Base-by-base conservation (phyloP, 2,329 filamentous ascomycete species). In the Clonostachys byssicola region DNA sequence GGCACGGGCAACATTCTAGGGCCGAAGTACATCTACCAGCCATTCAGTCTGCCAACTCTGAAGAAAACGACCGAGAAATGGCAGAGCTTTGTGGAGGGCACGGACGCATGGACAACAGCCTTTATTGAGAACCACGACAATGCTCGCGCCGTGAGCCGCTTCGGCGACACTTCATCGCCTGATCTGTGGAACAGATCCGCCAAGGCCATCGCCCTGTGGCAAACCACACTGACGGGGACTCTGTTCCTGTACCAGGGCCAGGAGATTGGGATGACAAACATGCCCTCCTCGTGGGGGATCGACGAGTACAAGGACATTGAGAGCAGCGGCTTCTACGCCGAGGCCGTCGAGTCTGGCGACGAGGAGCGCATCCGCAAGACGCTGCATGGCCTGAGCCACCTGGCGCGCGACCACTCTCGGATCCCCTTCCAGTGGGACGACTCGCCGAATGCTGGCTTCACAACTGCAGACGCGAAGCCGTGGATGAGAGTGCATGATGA, bases 401-500 rank as follows among this genome's bases (percentile, higher is more conserved):
- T 86, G 38, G 83, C 75, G 1, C 70, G 83, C 7, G 85, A 88
- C 52, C 78, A 88, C 56, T 71, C 82, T 2, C 70, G 85, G 1
- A 75, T 83, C 3, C 85, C 85, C 0, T 80, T 89, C 59, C 83
- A 85, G 45, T 89, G 86, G 86, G 73, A 77, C 45, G 70, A 63
- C 2, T 66, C 69, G 0, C 63, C 73, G 0, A 74, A 86, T 50
- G 80, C 80, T 0, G 85, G 86, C 0, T 89, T 89, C 61, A 77
- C 80, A 0, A 54, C 57, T 13, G 52, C 48, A 0, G 52, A 48
- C 0, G 59, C 58, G 1, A 73, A 71, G 52, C 81, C 85, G 0
- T 89, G 85, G 85, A 88, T 88, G 80, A 71, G 78, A 2, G 75
- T 83, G 2, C 82, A 87, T 54, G 78, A 85, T 17, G 70, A 76